Percentiles rank a stretch among this genome's conserved stretches.
Evolutionary conservation across 2,329 filamentous ascomycete genomes (phyloP).

Genomic region (Aspergillus quadrilineatus): DNA sequence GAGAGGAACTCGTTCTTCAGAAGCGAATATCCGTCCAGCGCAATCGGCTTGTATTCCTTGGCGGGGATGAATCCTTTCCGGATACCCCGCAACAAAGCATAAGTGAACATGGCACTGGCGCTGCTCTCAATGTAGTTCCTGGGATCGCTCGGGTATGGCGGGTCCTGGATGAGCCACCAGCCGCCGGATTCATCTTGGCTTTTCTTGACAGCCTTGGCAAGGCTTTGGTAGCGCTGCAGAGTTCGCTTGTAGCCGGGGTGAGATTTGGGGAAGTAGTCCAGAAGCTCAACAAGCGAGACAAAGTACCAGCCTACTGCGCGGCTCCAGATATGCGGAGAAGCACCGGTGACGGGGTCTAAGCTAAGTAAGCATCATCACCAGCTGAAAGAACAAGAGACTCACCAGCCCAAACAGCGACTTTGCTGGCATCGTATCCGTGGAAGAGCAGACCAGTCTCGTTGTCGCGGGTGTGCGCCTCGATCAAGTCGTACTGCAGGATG

Average conservation of each 20-base stretch:
- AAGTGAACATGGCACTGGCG: constrained; percentile 18
- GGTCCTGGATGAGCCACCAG: constrained; percentile 19
- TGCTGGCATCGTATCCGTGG: constrained; percentile 17
- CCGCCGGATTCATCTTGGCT: constrained; percentile 16
- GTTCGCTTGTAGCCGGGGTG: constrained; percentile 14
- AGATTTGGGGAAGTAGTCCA: constrained; percentile 15
- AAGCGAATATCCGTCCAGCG: constrained; percentile 8
- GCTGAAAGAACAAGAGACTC: neutral
- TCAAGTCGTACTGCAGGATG: constrained; percentile 17
- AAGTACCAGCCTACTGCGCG: constrained; percentile 21
- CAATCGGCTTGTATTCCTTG: constrained; percentile 4
- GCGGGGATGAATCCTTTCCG: constrained; percentile 11
- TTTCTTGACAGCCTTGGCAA: constrained; percentile 13
- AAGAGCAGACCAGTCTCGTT: constrained; percentile 8
- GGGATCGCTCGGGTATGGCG: constrained; percentile 12
- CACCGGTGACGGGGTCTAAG: constrained; percentile 17
- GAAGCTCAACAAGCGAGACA: constrained; percentile 16
- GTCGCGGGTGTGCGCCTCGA: constrained; percentile 14
- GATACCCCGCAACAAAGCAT: constrained; percentile 16
- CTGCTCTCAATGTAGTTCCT: constrained; percentile 21
- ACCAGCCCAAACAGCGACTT: constrained; percentile 19
- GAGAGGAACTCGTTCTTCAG: constrained; percentile 8
- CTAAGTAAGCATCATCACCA: neutral
- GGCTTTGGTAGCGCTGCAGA: constrained; percentile 15
- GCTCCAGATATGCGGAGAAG: constrained; percentile 15